Base-by-base conservation (phyloP, 2,329 filamentous ascomycete genomes). In the Monilinia fructicola region DNA sequence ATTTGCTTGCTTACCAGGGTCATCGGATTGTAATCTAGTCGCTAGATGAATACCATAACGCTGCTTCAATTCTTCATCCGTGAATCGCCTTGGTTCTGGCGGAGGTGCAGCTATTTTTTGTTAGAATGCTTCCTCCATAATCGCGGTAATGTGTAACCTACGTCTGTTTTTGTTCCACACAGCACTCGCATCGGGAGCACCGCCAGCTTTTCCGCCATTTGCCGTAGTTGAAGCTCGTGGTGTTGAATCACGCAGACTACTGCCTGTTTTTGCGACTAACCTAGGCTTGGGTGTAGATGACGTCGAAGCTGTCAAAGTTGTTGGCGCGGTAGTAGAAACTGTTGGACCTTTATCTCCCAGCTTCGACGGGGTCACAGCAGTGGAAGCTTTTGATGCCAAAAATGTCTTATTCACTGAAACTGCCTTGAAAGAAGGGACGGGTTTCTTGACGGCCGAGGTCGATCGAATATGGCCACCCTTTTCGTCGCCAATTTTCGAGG, bases 131-230 rank as follows among this genome's bases (percentile, higher is more conserved):
- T 23, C 10, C 48, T 18, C 18, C 28, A 35, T 61, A 53, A 65
- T 10, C 26, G 40, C 56, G 28, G 4, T n/a, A 58, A 59, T n/a
- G 46, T 63, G 65, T 55, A 69, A 76, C 88, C 76, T 85, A 90
- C 91, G 90, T 81, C 89, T 84, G 77, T 95, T 96, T 79, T 93
- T 93, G 80, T 95, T 96, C 92, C 92, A 96, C 52, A 96, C 91
- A 64, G 85, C 89, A 77, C 81, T 90, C 40, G 85, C 83, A 77
- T 93, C 90, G 18, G 91, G 90, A 35, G 86, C 87, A 68, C 84
- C 75, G 23, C 83, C 82, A 44, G 83, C 74, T 69, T 88, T 87
- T 62, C 84, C 84, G 68, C 86, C 85, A 73, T 87, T 88, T 46
- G 77, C 71, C 42, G 70, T 73, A 48, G 81, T 74, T 67, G 78